Conservation (phyloP, 495 filamentous ascomycete species). For the Margaritispora aquatica region DNA sequence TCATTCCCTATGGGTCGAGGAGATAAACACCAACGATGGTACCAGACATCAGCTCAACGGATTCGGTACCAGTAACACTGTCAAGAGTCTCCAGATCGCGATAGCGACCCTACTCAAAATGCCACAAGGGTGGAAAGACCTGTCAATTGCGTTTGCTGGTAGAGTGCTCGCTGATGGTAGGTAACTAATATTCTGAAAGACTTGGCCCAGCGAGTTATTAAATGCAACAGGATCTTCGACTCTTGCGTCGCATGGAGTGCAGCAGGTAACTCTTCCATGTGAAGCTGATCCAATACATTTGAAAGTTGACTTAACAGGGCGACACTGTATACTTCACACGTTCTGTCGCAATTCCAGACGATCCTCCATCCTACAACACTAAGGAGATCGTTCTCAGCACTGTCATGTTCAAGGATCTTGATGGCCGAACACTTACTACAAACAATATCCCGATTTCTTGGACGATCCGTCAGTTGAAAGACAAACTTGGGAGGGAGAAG, state of each 20-base stretch:
- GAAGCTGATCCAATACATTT: too few species aligned
- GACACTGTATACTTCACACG: constrained; percentile 6
- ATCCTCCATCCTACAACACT: constrained; percentile 2
- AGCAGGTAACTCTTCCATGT: background rate
- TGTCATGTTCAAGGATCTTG: constrained; percentile 7
- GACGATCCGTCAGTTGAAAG: background rate
- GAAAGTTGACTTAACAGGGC: too few species aligned
- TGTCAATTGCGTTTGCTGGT: too few species aligned
- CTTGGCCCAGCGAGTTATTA: too few species aligned
- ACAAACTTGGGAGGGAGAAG: background rate
- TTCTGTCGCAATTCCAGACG: background rate
- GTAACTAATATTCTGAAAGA: too few species aligned
- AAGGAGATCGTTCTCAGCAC: constrained; percentile 2
- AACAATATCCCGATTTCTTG: constrained; percentile 5
- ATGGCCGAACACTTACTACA: constrained; percentile 6
- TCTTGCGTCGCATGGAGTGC: background rate
- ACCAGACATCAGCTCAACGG: background rate
- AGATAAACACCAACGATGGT: constrained; percentile 10
- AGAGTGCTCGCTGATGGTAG: too few species aligned
- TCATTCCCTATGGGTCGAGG: constrained; percentile 5
- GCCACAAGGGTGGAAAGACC: too few species aligned
- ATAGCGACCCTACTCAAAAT: too few species aligned
- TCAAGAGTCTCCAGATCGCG: constrained; percentile 7
- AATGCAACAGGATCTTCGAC: too few species aligned
- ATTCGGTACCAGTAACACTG: background rate